phyloP scores from a whole-genome alignment of 2,329 filamentous ascomycete species.

The Neonectria hederae region DNA sequence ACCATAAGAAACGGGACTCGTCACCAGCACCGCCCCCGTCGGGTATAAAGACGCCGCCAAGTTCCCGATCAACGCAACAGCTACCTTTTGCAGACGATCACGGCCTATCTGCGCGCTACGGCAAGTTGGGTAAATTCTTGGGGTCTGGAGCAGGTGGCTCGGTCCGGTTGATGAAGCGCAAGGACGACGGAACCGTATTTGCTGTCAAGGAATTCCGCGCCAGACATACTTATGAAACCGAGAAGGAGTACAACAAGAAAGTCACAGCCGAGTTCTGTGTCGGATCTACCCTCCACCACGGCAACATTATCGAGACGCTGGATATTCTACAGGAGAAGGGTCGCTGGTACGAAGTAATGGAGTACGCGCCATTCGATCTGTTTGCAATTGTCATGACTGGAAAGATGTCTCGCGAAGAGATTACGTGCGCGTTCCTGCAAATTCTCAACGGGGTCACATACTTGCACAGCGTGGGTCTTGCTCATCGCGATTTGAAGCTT shows the following conservation, averaged over 20 bases:
- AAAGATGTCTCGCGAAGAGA: conserved; percentile 92
- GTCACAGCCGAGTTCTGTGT: conserved; percentile 98
- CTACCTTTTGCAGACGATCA: conserved; percentile 96
- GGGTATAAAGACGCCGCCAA: conserved; percentile 58
- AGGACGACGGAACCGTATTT: conserved; percentile 91
- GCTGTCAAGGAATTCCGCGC: conserved; percentile 97
- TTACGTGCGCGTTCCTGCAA: conserved; percentile 91
- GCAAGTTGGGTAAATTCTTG: conserved; percentile 92
- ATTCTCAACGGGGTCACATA: conserved; percentile 95
- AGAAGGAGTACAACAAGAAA: conserved; percentile 97
- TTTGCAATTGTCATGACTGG: conserved; percentile 99
- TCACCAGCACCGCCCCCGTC: conserved; percentile 68
- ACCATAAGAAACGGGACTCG: conserved; percentile 75
- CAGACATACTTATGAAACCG: conserved; percentile 89
- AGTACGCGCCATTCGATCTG: conserved; percentile 94
- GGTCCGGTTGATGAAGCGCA: conserved; percentile 92
- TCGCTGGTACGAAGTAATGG: conserved; percentile 99
- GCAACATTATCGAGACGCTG: conserved; percentile 97
- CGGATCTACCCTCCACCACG: conserved; percentile 94
- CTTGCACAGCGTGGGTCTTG: conserved; percentile 92
- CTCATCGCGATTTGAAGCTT: conserved; percentile 93
- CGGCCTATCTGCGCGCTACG: conserved; percentile 88
- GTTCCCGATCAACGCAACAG: conserved; percentile 63
- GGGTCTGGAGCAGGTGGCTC: conserved; percentile 95
- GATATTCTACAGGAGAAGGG: conserved; percentile 95